Evolutionary conservation across 805 yeast species (phyloP).

Genomic region (Suhomyces tanzawaensis): DNA sequence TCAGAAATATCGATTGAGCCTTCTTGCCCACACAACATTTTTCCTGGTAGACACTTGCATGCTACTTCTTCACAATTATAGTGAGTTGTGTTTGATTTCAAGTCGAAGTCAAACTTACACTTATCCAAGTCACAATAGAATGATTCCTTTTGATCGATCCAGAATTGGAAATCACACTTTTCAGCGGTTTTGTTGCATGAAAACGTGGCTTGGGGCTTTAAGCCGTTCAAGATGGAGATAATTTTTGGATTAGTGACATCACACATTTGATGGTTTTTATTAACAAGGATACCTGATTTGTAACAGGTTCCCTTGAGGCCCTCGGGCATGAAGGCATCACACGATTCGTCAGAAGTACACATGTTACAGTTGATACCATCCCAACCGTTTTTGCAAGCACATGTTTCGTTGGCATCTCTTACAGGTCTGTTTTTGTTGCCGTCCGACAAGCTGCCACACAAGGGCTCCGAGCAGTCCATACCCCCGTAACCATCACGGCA

Average conservation of each 20-base stretch:
- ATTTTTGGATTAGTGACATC: slow-evolving; percentile 90
- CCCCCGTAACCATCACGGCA: slow-evolving; percentile 95
- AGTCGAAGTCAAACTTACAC: slow-evolving; percentile 71
- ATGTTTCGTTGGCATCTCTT: slow-evolving; percentile 51
- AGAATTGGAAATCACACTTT: slow-evolving; percentile 86
- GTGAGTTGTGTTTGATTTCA: slow-evolving; percentile 61
- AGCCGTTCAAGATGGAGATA: slow-evolving; percentile 72
- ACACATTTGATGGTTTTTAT: slow-evolving; percentile 85
- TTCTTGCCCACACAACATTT: slow-evolving; percentile 89
- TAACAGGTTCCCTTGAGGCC: slow-evolving; percentile 87
- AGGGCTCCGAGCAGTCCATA: slow-evolving; percentile 82
- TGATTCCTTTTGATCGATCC: slow-evolving; percentile 90
- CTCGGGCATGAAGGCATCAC: slow-evolving; percentile 86
- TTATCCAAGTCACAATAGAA: slow-evolving; percentile 79
- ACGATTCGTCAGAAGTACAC: slow-evolving; percentile 69
- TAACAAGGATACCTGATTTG: slow-evolving; percentile 77
- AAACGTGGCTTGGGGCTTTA: slow-evolving; percentile 88
- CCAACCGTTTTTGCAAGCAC: slow-evolving; percentile 88
- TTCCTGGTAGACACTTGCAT: slow-evolving; percentile 90
- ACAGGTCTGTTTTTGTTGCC: slow-evolving; percentile 63
- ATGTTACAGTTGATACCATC: slow-evolving; percentile 89
- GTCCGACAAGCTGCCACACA: slow-evolving; percentile 76
- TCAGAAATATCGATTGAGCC: slow-evolving; percentile 96
- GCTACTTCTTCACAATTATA: slow-evolving; percentile 74
- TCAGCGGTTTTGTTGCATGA: slow-evolving; percentile 69